Evolutionary conservation across 768 basidiomycete genomes (phyloP), one percentile per base, ranked within the genome.

Genomic region (Auriscalpium orientale): DNA sequence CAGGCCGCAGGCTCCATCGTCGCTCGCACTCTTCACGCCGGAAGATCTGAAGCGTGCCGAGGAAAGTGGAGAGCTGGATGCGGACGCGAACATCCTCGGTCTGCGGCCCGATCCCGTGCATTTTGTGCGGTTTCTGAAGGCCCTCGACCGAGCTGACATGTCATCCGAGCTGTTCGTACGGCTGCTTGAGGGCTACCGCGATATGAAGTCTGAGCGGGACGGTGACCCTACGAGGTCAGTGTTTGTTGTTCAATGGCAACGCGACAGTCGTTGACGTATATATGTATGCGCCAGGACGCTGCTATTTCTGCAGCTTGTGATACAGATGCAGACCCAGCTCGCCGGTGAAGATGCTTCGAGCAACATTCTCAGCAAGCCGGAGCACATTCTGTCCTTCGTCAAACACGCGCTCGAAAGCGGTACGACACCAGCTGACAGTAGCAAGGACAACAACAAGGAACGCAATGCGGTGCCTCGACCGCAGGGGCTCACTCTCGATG

Each of bases 341-440:
- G 78, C 84, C 0, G 73, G 76, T 44, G 77, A 79, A 9, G 61
- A 55, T 20, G 75, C 78, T 16, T 74, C 81, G 0, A 76, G 79
- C 4, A 83, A 77, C 57, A 80, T 94, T 34, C 71, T 85, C 37
- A 70, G 68, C 46, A 80, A 86, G 56, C 87, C 90, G 0, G 77
- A 78, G 10, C 83, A 94, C 55, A 78, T 95, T 10, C 68, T 98
- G n/a, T 74, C 79, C 2, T 97, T 97, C 65, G 76, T 98, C 22
- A 87, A 86, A 54, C 83, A 91, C 56, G 87, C 88, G 1, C 71
- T 97, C 5, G 81, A 84, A 49, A 71, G 22, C 49, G 22, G 55
- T 36, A 34, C 51, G 45, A 3, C n/a, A n/a, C 2, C 51, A 12
- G 34, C 60, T 58, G 56, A n/a, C 12, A 18, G 13, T 16, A 56